Base-by-base conservation (phyloP, 192 early-diverging fungal species). In the Linnemannia zychae region DNA sequence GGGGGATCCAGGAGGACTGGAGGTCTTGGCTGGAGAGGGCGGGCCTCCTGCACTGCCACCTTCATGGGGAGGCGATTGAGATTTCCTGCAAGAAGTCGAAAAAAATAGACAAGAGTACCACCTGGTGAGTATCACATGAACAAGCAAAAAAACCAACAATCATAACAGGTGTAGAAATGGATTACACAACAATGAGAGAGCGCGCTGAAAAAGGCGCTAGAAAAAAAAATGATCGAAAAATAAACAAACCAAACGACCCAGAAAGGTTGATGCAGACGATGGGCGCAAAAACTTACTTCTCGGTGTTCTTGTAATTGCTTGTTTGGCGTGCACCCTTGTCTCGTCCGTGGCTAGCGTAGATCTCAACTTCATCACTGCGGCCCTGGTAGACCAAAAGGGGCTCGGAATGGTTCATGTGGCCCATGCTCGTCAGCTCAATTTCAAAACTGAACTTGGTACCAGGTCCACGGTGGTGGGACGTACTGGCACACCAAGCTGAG, bases 391-490 rank as follows among this genome's bases (percentile, higher is more conserved):
- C 74, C 48, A 85, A 63, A 0, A 76, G 3, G 13, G 83, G 83
- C 38, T 78, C 77, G 3, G 65, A 4, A 5, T 75, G 74, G 44
- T 67, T 69, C 36, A 37, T 22, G 20, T 78, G 53, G 7, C 66
- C 36, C 81, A 84, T 84, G 47, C 83, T 85, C 28, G 77, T 73
- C 49, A 85, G 67, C 65, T 85, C 83, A 40, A 85, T 78, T 49
- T 85, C 77, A 71, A 85, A 85, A 40, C 83, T 85, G 63, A 85
- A 85, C 77, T 85, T 85, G 20, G 83, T 85, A 36, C 83, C 83
- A n/a, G 83, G 83, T 44, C 83, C 83, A 34, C 83, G 83, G 24
- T 85, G 83, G 46, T 85, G 83, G 2, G 83, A 85, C 16, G 83
- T 85, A 33, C 83, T 85, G 73, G 83, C 83, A 33, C 83, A 85